Conservation (phyloP, 371 early-diverging fungal species). For the Mucor indicus region DNA sequence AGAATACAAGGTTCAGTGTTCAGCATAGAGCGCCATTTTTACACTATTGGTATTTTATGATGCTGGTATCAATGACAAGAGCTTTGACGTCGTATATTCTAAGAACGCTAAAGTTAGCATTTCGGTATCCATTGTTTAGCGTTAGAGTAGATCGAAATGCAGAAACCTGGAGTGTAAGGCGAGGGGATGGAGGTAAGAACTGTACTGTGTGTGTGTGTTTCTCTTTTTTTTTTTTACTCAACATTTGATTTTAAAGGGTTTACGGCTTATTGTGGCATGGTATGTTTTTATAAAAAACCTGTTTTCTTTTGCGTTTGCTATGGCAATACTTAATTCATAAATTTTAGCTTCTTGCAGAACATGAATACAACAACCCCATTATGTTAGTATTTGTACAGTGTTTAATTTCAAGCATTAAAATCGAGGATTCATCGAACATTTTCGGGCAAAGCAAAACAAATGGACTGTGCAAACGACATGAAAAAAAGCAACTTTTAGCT, state of each 20-base stretch:
- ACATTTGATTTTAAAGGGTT: slow-evolving; percentile 21
- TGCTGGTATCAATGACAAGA: slow-evolving; percentile 50
- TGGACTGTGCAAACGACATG: neutral
- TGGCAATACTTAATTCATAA: neutral
- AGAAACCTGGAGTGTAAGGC: slow-evolving; percentile 53
- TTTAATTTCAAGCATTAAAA: slow-evolving; percentile 12
- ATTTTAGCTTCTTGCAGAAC: slow-evolving; percentile 38
- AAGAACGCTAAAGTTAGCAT: slow-evolving; percentile 33
- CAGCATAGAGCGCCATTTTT: slow-evolving; percentile 40
- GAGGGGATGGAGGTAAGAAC: slow-evolving; percentile 43
- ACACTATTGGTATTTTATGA: slow-evolving; percentile 53
- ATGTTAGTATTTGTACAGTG: slow-evolving; percentile 37
- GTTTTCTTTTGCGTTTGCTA: neutral
- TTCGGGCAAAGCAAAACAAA: neutral
- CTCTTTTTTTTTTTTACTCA: neutral
- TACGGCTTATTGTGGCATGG: slow-evolving; percentile 50
- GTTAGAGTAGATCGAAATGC: slow-evolving; percentile 48
- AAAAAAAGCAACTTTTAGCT: neutral
- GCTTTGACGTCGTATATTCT: slow-evolving; percentile 49
- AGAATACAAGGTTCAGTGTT: slow-evolving; percentile 24
- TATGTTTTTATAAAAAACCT: slow-evolving; percentile 2
- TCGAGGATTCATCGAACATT: no score
- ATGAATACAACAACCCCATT: slow-evolving; percentile 48
- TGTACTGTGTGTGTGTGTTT: neutral
- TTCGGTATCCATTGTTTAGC: slow-evolving; percentile 47